These are phyloP conservation scores for Tricholoma terreum DNA, from an alignment of 768 basidiomycete species.

Conservation along the genomic window DNA sequence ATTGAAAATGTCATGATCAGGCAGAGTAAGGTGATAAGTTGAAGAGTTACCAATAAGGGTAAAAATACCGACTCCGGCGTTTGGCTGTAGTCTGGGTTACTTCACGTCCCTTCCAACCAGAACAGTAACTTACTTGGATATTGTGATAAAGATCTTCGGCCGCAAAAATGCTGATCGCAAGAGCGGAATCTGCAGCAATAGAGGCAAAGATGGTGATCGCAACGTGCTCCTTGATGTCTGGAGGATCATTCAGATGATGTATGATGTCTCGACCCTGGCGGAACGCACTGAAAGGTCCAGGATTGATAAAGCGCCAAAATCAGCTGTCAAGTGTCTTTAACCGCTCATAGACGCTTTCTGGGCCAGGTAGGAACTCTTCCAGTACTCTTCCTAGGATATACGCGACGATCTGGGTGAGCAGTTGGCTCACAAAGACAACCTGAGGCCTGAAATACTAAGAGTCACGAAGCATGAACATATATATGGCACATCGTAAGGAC, in stretches of 20 bases:
- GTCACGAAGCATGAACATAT: not conserved
- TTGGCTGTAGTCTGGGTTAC: constrained; percentile 24
- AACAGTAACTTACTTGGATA: constrained; percentile 28
- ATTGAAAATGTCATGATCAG: constrained; percentile 7
- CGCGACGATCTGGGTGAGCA: constrained; percentile 51
- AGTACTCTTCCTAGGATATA: constrained; percentile 48
- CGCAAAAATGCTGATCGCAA: constrained; percentile 59
- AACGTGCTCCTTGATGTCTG: constrained; percentile 56
- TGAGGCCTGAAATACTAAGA: constrained; percentile 44
- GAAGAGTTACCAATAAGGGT: constrained; percentile 11
- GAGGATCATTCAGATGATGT: not conserved
- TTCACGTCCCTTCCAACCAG: not conserved
- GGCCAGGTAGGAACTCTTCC: constrained; percentile 38
- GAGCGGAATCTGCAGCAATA: constrained; percentile 55
- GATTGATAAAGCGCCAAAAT: constrained; percentile 59
- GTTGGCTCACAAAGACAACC: constrained; percentile 37
- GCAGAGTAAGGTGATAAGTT: constrained; percentile 13
- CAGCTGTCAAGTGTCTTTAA: constrained; percentile 31
- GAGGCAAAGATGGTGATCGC: constrained; percentile 60
- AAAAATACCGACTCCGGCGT: constrained; percentile 22
- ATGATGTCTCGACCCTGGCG: not conserved
- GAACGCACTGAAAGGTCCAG: constrained; percentile 60
- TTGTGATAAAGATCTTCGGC: constrained; percentile 48
- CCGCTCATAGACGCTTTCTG: constrained; percentile 11
- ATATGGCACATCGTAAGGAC: not conserved